phyloP scores from a whole-genome alignment of 345 rosid genomes.

The Eutrema heterophyllum region DNA sequence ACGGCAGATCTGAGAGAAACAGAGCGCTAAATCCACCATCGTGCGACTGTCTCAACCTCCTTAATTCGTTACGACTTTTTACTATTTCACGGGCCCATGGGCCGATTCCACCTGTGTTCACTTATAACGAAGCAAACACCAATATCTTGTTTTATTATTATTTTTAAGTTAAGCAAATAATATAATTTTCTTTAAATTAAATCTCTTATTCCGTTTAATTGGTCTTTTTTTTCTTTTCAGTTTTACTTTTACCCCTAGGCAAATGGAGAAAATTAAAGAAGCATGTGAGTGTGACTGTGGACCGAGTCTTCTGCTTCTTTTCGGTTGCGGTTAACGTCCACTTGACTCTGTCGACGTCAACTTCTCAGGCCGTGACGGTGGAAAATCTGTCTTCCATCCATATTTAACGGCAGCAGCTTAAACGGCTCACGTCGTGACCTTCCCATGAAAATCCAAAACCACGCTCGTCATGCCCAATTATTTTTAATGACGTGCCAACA shows the following conservation, averaged over 20 bases:
- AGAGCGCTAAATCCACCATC: slow-evolving; percentile 21
- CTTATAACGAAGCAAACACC: background rate
- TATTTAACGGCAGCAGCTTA: slow-evolving; percentile 22
- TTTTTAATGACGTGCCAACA: slow-evolving; percentile 12
- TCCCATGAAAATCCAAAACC: slow-evolving; percentile 17
- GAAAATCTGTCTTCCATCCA: slow-evolving; percentile 8
- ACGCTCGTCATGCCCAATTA: background rate
- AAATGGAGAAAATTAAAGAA: too few relatives aligned
- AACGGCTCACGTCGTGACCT: slow-evolving; percentile 22
- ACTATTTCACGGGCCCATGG: slow-evolving; percentile 10
- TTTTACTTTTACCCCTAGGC: too few relatives aligned
- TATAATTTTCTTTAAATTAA: too few relatives aligned
- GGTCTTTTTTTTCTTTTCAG: too few relatives aligned
- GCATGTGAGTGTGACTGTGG: slow-evolving; percentile 1
- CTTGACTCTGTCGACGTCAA: slow-evolving; percentile 25
- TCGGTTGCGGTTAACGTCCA: slow-evolving; percentile 32
- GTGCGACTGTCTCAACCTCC: slow-evolving; percentile 8
- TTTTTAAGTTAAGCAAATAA: background rate
- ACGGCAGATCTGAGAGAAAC: slow-evolving; percentile 12
- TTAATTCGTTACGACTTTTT: background rate
- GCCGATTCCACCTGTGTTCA: slow-evolving; percentile 12
- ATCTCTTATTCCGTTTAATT: too few relatives aligned
- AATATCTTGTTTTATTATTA: background rate
- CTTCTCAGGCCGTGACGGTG: slow-evolving; percentile 13
- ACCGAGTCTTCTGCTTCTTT: slow-evolving; percentile 26